Base-by-base conservation (phyloP, 345 rosid genomes). In the Draba incana region DNA sequence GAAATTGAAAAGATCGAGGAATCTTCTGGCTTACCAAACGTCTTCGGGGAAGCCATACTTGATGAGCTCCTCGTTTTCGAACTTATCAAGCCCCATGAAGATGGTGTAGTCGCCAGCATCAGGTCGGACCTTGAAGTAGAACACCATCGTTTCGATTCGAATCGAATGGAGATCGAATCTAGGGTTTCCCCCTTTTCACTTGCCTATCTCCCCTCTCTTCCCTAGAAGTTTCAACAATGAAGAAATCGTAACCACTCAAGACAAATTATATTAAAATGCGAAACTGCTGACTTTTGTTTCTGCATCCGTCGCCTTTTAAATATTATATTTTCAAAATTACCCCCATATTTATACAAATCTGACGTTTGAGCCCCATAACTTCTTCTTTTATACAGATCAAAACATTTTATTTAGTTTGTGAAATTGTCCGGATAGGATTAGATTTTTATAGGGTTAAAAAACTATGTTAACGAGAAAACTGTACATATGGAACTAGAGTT, bases 1-100 rank as follows among this genome's bases (percentile, higher is more conserved):
- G 62, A 7, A 56, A 58, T 50, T 47, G 23, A 30, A 1, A 35
- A 35, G 6, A 55, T 35, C 9, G 23, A 20, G 24, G 47, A 30
- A 62, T 6, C 3, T 8, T 68, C 0, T 7, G 4, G 43, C 30
- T 56, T 80, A 94, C 99, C 99, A 91, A 64, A 94, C 82, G 71
- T 94, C 99, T 85, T 94, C 99, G 10, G 87, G 92, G 85, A 89
- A 89, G 73, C 99, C 97, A 68, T 89, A 94, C 76, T 84, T 94
- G 88, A 94, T 94, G 60, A 94, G 99, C 73, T 94, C 99, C 74
- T 94, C 99, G 86, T 94, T 94, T 88, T 94, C 99, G 85, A 80
- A 72, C 92, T 94, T 94, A 80, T 94, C 99, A 68, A 94, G 85
- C 28, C 99, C 98, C 99, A 94, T 94, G 85, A 94, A 92, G 65